These are phyloP conservation scores for Wickerhamiella qilinensis DNA, from an alignment of 805 yeast species.

Conservation along the genomic window DNA sequence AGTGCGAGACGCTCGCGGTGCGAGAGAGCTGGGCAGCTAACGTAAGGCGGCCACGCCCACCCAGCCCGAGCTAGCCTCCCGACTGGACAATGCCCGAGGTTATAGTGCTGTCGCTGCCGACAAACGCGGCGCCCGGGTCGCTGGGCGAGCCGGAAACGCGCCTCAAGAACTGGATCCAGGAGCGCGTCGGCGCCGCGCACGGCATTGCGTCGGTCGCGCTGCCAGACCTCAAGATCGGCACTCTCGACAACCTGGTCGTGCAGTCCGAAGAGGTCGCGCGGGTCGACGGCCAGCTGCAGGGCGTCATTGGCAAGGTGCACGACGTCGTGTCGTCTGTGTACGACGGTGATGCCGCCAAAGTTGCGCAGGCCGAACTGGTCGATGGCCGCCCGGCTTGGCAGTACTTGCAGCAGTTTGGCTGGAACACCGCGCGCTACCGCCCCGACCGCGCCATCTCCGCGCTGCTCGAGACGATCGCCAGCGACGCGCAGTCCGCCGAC, in stretches of 20 bases:
- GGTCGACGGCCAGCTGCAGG: conserved; percentile 60
- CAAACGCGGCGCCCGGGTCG: conserved; percentile 25
- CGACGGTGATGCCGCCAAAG: conserved; percentile 26
- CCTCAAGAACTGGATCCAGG: conserved; percentile 21
- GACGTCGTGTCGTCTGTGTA: conserved; percentile 49
- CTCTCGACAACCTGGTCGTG: conserved; percentile 78
- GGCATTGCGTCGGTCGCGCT: conserved; percentile 42
- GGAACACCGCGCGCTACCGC: conserved; percentile 82
- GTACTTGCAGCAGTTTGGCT: conserved; percentile 58
- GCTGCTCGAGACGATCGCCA: conserved; percentile 49
- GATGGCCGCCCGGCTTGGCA: conserved; percentile 40
- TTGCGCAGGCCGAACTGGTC: conserved; percentile 34
- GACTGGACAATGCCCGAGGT: too few relatives aligned
- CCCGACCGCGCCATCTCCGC: conserved; percentile 70
- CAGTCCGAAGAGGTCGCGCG: conserved; percentile 81
- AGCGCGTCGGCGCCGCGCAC: conserved; percentile 24
- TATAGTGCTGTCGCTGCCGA: conserved; percentile 36
- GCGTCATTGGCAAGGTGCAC: conserved; percentile 53
- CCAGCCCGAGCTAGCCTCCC: too few relatives aligned
- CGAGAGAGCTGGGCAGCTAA: background rate
- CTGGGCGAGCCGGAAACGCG: conserved; percentile 24
- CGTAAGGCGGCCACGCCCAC: too few relatives aligned
- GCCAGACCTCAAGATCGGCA: conserved; percentile 86
- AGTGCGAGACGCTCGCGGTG: background rate
- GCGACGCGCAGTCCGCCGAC: conserved; percentile 72